Percentiles rank a stretch among this genome's conserved stretches.
Evolutionary conservation across 345 rosid species (phyloP).

Genomic region (Camelina sativa): DNA sequence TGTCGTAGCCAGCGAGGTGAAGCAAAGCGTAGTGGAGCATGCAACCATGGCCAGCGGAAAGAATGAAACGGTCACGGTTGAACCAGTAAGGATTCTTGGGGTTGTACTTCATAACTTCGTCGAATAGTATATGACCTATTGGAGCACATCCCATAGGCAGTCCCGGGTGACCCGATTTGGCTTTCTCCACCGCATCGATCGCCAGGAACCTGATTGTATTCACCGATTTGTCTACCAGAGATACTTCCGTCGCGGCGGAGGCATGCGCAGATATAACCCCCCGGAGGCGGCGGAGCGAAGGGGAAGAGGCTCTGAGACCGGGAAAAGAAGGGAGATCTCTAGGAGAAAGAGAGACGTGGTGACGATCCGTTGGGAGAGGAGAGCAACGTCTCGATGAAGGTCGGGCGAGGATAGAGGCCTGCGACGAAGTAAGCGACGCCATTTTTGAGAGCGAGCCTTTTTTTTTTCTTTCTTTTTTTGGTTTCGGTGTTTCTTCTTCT

Average conservation of each 20-base stretch:
- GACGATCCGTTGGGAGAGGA: constrained; percentile 37
- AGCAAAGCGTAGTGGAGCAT: constrained; percentile 94
- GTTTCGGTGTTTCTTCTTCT: not conserved
- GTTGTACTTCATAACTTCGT: constrained; percentile 90
- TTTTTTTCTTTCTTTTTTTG: no score
- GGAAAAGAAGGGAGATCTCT: constrained; percentile 38
- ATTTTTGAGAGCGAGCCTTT: constrained; percentile 22
- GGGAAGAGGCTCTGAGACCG: constrained; percentile 52
- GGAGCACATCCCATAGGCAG: constrained; percentile 75
- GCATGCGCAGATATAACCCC: constrained; percentile 24
- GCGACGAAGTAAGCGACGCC: constrained; percentile 63
- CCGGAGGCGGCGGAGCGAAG: constrained; percentile 38
- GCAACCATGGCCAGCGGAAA: constrained; percentile 97
- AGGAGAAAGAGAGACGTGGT: constrained; percentile 39
- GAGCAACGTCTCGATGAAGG: constrained; percentile 46
- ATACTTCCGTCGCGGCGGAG: constrained; percentile 25
- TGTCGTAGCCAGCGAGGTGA: constrained; percentile 97
- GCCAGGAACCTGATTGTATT: constrained; percentile 55
- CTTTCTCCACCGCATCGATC: constrained; percentile 63
- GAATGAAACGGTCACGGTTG: constrained; percentile 93
- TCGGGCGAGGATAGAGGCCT: constrained; percentile 53
- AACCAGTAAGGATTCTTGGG: constrained; percentile 99
- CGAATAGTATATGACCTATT: constrained; percentile 89
- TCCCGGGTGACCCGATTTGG: constrained; percentile 66
- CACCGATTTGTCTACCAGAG: constrained; percentile 42